Evolutionary conservation across 2,329 filamentous ascomycete species (phyloP), one percentile per base, ranked within the genome.

Genomic region (Fusarium nanum): DNA sequence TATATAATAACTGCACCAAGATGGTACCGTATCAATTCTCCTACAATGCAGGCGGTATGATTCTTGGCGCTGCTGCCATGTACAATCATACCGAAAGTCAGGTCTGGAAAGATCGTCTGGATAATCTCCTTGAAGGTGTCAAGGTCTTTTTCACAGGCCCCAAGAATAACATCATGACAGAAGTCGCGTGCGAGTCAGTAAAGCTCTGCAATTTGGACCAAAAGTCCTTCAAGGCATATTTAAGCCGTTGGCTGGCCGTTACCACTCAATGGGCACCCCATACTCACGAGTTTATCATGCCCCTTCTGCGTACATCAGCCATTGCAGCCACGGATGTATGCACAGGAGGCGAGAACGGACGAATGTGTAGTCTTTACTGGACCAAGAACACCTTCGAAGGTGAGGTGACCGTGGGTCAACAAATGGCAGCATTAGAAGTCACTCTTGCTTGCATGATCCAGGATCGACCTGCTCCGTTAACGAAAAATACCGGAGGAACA

Each of bases 341-440:
- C 67, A 83, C 79, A 0, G 89, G 88, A 27, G 88, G 88, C 18
- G 69, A 75, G 27, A 88, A 88, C 65, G 83, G 84, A 5, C 84
- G 83, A 27, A 84, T 88, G 82, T 91, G 88, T 71, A 87, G 89
- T 11, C 78, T 88, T 56, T 85, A 85, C 63, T 91, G 89, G 88
- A 85, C 84, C 47, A 82, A 84, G 56, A 80, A 83, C 59, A 77
- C 78, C 11, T 91, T 85, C 78, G 89, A 92, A 75, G 87, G 87
- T 25, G 83, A 82, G 3, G 85, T 83, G 9, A 90, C 90, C 9
- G 86, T 92, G 4, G 91, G 91, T 7, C 89, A 92, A 77, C 89
- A 92, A 78, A 92, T 93, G 90, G 85, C 87, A 2, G 89, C 87
- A 4, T 81, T 92, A 76, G 88, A 92, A 73, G 83, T 91, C 12